A percentile compares a stretch with the other conserved stretches of the same genome.
These are phyloP conservation scores for Solanum okadae DNA, from an alignment of 257 asterid species.

Conservation along the genomic window DNA sequence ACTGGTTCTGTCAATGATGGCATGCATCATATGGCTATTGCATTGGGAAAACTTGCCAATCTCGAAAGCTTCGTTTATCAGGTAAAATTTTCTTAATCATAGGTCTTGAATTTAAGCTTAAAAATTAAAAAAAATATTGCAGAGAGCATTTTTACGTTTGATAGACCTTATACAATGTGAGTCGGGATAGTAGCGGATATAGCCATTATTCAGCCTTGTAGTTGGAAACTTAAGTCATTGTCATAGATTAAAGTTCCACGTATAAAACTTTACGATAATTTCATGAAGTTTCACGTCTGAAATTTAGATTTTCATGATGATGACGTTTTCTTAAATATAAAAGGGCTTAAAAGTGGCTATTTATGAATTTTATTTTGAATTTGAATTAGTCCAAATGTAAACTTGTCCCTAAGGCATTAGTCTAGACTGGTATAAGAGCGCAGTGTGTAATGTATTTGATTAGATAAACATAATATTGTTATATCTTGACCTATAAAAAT, in stretches of 20 bases:
- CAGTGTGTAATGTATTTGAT: not conserved
- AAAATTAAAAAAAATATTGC: not conserved
- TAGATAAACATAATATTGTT: not conserved
- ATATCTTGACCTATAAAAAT: not conserved
- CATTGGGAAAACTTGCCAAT: constrained; percentile 70
- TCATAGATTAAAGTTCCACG: not conserved
- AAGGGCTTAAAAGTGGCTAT: not conserved
- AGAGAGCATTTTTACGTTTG: not conserved
- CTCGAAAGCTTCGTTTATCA: constrained; percentile 87
- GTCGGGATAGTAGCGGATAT: not conserved
- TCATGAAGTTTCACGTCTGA: not conserved
- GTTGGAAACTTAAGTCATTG: not conserved
- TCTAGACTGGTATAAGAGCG: not conserved
- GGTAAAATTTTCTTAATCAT: constrained; percentile 26
- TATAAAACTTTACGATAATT: not conserved
- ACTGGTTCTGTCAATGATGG: constrained; percentile 48
- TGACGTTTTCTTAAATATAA: not conserved
- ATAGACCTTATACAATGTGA: not conserved
- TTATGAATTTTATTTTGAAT: not conserved
- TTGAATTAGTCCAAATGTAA: not conserved
- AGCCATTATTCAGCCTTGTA: not conserved
- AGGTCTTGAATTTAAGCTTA: not conserved
- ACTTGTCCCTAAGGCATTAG: not conserved
- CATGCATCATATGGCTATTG: constrained; percentile 89
- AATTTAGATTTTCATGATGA: not conserved